Conservation (phyloP, 768 basidiomycete species). For the Guyanaporus albipodus region DNA sequence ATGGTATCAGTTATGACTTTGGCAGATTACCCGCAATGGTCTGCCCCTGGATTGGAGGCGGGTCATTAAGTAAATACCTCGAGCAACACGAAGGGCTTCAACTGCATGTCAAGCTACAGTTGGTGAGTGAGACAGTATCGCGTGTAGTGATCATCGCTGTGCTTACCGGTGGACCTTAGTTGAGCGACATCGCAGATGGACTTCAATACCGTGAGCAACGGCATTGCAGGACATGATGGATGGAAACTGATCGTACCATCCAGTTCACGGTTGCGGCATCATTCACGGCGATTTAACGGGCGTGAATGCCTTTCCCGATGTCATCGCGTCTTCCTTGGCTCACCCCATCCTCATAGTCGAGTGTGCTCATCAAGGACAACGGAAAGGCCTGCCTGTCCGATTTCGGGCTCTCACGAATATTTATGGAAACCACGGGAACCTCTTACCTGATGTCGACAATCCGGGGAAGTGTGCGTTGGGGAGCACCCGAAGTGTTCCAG, state of each 20-base stretch:
- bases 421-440: slow-evolving; percentile 20
- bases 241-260: background rate
- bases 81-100: slow-evolving; percentile 8
- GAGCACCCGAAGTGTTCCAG: slow-evolving; percentile 40
- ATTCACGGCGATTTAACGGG: slow-evolving; percentile 47
- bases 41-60: slow-evolving; percentile 33
- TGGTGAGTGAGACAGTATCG: slow-evolving; percentile 13
- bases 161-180: slow-evolving; percentile 6
- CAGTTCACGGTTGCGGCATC: slow-evolving; percentile 26
- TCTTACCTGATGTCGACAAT: slow-evolving; percentile 31
- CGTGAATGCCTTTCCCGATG: slow-evolving; percentile 19
- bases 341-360: slow-evolving; percentile 22
- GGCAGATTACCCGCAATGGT: slow-evolving; percentile 32
- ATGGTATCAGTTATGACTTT: slow-evolving; percentile 28
- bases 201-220: slow-evolving; percentile 19
- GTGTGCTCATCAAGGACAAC: slow-evolving; percentile 33
- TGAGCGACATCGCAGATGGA: slow-evolving; percentile 20
- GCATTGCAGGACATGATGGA: background rate
- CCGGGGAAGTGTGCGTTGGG: slow-evolving; percentile 47
- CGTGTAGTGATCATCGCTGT: background rate
- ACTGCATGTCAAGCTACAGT: background rate
- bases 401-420: slow-evolving; percentile 34
- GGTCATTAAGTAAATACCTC: slow-evolving; percentile 25
- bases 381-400: slow-evolving; percentile 33
- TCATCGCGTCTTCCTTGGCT: background rate